Evolutionary conservation across 495 filamentous ascomycete species (phyloP).

Genomic region (Aspergillus incahuasiensis): DNA sequence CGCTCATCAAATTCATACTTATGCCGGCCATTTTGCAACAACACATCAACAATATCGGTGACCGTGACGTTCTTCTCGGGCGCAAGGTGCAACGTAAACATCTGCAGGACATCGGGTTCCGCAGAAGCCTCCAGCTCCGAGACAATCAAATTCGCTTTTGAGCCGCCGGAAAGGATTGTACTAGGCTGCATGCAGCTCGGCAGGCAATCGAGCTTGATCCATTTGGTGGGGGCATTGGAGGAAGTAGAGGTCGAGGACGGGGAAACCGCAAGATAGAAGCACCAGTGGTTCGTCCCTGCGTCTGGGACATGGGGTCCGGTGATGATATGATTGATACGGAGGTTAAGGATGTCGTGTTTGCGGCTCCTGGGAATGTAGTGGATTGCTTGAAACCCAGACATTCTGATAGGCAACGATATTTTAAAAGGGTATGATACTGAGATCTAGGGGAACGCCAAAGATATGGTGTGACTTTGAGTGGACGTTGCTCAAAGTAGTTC

Average conservation of each 20-base stretch:
- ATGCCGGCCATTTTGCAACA: conserved; percentile 72
- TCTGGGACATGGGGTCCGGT: conserved; percentile 3
- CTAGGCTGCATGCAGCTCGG: conserved; percentile 8
- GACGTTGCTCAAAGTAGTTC: no score
- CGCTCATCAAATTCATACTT: conserved; percentile 70
- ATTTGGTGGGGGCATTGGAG: neutral
- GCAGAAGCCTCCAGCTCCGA: conserved; percentile 8
- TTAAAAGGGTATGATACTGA: no score
- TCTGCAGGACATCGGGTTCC: neutral
- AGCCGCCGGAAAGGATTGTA: conserved; percentile 6
- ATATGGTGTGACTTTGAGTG: no score
- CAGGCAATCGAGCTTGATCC: conserved; percentile 9
- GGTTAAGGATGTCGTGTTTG: conserved; percentile 10
- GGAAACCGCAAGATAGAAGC: conserved; percentile 11
- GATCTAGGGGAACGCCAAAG: no score
- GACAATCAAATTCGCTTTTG: conserved; percentile 10
- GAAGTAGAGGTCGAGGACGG: neutral
- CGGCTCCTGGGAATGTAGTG: conserved; percentile 11
- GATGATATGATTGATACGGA: neutral
- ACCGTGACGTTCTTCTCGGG: conserved; percentile 12
- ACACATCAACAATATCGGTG: conserved; percentile 17
- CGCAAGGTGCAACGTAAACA: conserved; percentile 16
- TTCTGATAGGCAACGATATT: no score
- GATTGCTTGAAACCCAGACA: neutral
- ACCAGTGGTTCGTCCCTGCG: conserved; percentile 16